Conservation (phyloP, 176 grass and related monocot genomes). For the Eremochloa ophiuroides region DNA sequence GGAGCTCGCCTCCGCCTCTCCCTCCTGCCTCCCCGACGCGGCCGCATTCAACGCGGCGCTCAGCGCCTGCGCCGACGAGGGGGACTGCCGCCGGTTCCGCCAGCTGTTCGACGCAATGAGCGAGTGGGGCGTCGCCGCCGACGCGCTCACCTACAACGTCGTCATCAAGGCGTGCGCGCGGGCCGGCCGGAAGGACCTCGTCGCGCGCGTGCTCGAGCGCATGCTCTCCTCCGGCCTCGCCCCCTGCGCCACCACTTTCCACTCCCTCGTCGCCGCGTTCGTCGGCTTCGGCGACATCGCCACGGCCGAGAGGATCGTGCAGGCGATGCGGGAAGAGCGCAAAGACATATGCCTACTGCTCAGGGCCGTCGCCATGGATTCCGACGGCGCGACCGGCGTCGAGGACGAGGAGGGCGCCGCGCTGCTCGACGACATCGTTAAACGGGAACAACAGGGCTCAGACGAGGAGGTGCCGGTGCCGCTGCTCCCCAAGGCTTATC, state of each 20-base stretch:
- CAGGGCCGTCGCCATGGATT: slow-evolving; percentile 3
- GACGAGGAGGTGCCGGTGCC: slow-evolving; percentile 10
- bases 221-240: slow-evolving; percentile 34
- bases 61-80: slow-evolving; percentile 72
- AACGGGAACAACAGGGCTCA: neutral
- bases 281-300: slow-evolving; percentile 69
- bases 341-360: slow-evolving; percentile 53
- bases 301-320: slow-evolving; percentile 63
- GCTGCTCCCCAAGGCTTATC: slow-evolving; percentile 46
- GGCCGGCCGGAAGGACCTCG: slow-evolving; percentile 59
- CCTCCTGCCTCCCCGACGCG: slow-evolving; percentile 51
- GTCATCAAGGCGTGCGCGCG: slow-evolving; percentile 81
- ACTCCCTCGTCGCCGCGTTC: slow-evolving; percentile 79
- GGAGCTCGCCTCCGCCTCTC: neutral
- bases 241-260: slow-evolving; percentile 66
- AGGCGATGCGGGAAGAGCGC: slow-evolving; percentile 78
- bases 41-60: slow-evolving; percentile 83
- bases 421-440: slow-evolving; percentile 58
- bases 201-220: slow-evolving; percentile 40
- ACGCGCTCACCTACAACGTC: slow-evolving; percentile 79
- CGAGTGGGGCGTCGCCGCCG: slow-evolving; percentile 29
- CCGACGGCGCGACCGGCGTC: neutral
- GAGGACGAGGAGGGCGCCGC: slow-evolving; percentile 34
- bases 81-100: slow-evolving; percentile 50
- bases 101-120: slow-evolving; percentile 69